A percentile compares a stretch with the other conserved stretches of the same genome.
Evolutionary conservation across 192 early-diverging fungal species (phyloP).

Genomic region (Coemansia sp.): DNA sequence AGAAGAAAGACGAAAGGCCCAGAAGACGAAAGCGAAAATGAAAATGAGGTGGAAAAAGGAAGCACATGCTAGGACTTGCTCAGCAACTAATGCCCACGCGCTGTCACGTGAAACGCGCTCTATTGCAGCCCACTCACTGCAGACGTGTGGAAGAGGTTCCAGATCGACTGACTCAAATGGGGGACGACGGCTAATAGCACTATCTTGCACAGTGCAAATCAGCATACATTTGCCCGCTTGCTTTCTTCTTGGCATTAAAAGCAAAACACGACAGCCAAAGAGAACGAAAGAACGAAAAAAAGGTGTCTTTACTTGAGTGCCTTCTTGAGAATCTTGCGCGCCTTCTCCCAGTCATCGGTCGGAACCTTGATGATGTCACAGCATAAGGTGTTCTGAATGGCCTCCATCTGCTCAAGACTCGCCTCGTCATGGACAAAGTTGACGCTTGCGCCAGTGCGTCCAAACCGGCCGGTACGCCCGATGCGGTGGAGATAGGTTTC

Average conservation of each 20-base stretch:
- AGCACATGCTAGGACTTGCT: background rate
- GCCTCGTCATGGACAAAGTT: conserved; percentile 89
- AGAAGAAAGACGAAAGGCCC: too few species aligned
- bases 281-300: conserved; percentile 1
- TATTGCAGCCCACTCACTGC: too few species aligned
- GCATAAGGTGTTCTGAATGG: conserved; percentile 80
- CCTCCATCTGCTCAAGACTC: conserved; percentile 75
- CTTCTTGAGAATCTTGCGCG: conserved; percentile 87
- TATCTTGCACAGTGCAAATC: background rate
- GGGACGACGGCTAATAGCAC: too few species aligned
- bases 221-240: background rate
- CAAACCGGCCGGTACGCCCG: conserved; percentile 96
- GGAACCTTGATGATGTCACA: conserved; percentile 77
- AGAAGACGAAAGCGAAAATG: background rate
- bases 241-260: background rate
- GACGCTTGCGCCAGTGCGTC: conserved; percentile 89
- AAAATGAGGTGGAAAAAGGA: background rate
- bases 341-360: conserved; percentile 78
- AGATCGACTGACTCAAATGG: background rate
- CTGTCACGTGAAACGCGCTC: conserved; percentile 11
- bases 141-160: background rate
- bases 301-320: conserved; percentile 50
- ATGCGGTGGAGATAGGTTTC: conserved; percentile 98
- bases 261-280: background rate
- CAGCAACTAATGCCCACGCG: background rate